Percentiles rank a stretch among this genome's conserved stretches.
Conservation (phyloP, 129 eudicot species). For the Flaveria sonorensis region DNA sequence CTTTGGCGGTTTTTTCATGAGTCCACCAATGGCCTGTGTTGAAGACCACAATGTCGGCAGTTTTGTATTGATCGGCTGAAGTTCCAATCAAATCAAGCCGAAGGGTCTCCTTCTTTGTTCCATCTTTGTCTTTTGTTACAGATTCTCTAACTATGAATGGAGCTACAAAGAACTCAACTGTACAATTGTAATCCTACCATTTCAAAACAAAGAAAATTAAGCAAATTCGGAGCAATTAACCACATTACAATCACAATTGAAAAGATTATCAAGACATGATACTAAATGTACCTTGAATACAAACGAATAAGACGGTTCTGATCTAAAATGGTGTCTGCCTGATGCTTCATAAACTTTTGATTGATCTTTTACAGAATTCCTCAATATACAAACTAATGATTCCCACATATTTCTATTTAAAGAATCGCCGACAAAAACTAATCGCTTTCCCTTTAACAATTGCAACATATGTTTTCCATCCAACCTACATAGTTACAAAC, state of each 20-base stretch:
- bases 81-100: conserved; percentile 57
- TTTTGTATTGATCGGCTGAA: conserved; percentile 51
- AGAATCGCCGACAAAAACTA: conserved; percentile 69
- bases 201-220: not conserved
- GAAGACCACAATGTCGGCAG: conserved; percentile 51
- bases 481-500: conserved; percentile 39
- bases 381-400: conserved; percentile 50
- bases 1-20: conserved; percentile 59
- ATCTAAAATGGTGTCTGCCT: conserved; percentile 53
- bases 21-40: conserved; percentile 78
- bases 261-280: not conserved
- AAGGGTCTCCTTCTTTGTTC: conserved; percentile 48
- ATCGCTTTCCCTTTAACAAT: conserved; percentile 53
- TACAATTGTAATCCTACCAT: conserved; percentile 51
- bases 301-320: conserved; percentile 56
- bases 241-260: not conserved
- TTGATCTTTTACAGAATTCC: conserved; percentile 50
- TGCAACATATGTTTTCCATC: conserved; percentile 57
- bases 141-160: conserved; percentile 60
- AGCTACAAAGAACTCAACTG: conserved; percentile 56
- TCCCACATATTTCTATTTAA: conserved; percentile 73
- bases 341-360: conserved; percentile 56
- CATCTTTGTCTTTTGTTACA: conserved; percentile 44
- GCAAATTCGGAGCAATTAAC: not conserved
- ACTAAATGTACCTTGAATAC: conserved; percentile 35